Base-by-base conservation (phyloP, 306 rosid genomes). In the Cercis canadensis region DNA sequence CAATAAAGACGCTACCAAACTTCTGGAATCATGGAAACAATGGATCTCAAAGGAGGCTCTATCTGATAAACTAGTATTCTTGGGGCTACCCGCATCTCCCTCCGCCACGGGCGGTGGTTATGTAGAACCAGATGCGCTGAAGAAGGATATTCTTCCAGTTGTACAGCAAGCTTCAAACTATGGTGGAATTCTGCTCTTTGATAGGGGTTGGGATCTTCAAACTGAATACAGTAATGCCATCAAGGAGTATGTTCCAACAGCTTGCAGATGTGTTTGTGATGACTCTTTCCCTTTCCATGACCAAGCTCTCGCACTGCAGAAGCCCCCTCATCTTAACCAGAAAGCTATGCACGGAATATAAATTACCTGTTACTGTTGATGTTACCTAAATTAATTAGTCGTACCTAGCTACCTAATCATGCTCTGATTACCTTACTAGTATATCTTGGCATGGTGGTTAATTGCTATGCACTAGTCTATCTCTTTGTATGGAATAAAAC, bases 1-100 rank as follows among this genome's bases (percentile, higher is more conserved):
- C 0, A 7, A 62, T 1, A 62, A 65, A 0, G 49, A 80, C 11
- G 14, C 65, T 2, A 6, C 63, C 10, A 74, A 54, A 7, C 82
- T 89, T 4, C 9, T 54, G 0, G 21, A 3, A 0, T 41, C 79
- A 0, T 89, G 88, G 88, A 43, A 43, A 4, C 70, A 19, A 10
- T 88, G 95, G 89, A 67, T 70, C 5, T 2, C 72, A 0, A 0
- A 34, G 5, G 39, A n/a, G n/a, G 3, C 29, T 60, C 50, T 3
- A 0, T 2, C 65, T 18, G 24, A 51, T 4, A 51, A 31, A n/a
- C n/a, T 1, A 3, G 34, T 62, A 0, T 72, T 62, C 46, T 29
- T 72, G 34, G 77, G 77, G 2, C 10, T 62, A 0, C 31, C 63
- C 0, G 63, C 74, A 2, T 1, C 55, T 0, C 0, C 31, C 0